phyloP scores from a whole-genome alignment of 208 protist species.

The Acanthamoeba triangularis region DNA sequence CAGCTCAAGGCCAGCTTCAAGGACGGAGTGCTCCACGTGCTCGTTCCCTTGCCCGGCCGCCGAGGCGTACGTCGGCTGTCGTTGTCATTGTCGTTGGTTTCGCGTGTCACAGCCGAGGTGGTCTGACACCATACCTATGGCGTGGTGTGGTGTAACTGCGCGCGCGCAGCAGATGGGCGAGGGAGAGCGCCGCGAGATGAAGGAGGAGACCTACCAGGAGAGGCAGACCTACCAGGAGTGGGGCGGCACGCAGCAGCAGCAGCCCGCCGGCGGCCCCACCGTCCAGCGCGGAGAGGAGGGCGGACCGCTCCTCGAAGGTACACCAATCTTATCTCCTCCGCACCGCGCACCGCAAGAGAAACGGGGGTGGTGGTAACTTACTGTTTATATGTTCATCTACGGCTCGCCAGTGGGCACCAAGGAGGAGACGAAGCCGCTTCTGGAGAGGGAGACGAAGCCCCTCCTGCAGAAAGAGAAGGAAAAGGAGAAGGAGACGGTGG shows the following conservation, averaged over 20 bases:
- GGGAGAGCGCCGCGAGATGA: not conserved
- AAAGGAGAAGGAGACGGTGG: no score
- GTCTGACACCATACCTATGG: no score
- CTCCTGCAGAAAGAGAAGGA: not conserved
- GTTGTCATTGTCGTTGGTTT: no score
- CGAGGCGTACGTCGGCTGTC: not conserved
- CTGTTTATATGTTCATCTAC: no score
- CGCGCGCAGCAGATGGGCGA: not conserved
- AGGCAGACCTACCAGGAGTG: not conserved
- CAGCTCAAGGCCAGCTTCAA: conserved; percentile 21
- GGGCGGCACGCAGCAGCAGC: no score
- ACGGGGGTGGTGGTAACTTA: no score
- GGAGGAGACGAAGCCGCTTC: not conserved
- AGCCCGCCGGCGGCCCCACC: not conserved
- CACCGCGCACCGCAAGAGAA: no score
- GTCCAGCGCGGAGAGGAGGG: not conserved
- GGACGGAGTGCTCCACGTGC: conserved; percentile 3
- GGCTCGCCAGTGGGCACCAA: not conserved
- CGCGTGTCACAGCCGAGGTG: no score
- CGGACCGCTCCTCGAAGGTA: not conserved
- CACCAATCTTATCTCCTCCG: no score
- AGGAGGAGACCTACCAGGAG: not conserved
- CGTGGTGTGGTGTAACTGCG: no score
- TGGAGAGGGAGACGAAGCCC: not conserved
- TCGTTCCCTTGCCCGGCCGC: conserved; percentile 10